A percentile compares a stretch with the other conserved stretches of the same genome.
phyloP scores from a whole-genome alignment of 768 basidiomycete species.

The Trametes meyenii region DNA sequence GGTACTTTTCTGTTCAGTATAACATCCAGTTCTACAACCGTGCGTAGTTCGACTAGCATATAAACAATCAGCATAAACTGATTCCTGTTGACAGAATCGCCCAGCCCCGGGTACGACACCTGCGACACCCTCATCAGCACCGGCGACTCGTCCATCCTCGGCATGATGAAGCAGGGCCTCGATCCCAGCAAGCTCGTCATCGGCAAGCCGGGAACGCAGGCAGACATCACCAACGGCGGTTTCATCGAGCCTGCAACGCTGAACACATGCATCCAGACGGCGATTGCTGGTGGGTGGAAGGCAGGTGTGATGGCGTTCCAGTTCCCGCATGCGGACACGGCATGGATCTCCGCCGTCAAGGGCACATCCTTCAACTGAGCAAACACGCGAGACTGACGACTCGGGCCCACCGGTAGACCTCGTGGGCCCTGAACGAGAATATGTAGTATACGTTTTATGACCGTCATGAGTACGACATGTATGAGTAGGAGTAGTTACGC shows the following conservation, averaged over 20 bases:
- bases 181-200: conserved; percentile 54
- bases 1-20: conserved; percentile 40
- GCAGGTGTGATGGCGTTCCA: conserved; percentile 42
- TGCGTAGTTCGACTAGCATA: conserved; percentile 11
- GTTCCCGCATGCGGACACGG: not conserved
- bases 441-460: not conserved
- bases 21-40: conserved; percentile 45
- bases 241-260: conserved; percentile 62
- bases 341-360: not conserved
- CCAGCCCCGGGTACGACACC: conserved; percentile 36
- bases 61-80: not conserved
- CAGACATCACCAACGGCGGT: conserved; percentile 49
- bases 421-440: not conserved
- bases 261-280: conserved; percentile 59
- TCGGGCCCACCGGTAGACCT: not conserved
- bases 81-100: conserved; percentile 28
- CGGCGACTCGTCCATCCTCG: conserved; percentile 50
- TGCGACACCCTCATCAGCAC: conserved; percentile 41
- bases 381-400: not conserved
- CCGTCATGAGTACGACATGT: not conserved
- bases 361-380: not conserved
- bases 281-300: conserved; percentile 58
- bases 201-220: conserved; percentile 50
- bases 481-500: conserved; percentile 1
- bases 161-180: conserved; percentile 50